phyloP scores from a whole-genome alignment of 192 early-diverging fungal genomes.

The Backusella mclennaniae region DNA sequence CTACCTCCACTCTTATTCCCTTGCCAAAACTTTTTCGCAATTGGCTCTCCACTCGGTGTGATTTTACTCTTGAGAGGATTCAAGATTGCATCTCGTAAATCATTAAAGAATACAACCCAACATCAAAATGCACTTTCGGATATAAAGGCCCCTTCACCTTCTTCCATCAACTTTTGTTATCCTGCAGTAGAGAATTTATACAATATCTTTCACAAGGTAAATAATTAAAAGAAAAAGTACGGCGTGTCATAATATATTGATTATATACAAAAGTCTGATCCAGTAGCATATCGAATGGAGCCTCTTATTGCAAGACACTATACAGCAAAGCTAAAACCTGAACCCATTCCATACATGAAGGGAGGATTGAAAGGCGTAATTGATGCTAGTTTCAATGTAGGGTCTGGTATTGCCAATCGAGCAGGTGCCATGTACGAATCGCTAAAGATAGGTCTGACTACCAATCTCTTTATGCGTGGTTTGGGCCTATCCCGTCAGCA shows the following conservation, averaged over 20 bases:
- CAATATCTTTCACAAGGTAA: conserved; percentile 74
- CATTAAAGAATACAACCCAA: conserved; percentile 11
- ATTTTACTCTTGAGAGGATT: conserved; percentile 76
- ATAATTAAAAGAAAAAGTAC: background rate
- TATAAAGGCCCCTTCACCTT: conserved; percentile 25
- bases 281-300: conserved; percentile 72
- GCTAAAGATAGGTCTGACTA: conserved; percentile 55
- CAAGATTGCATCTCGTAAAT: conserved; percentile 55
- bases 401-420: conserved; percentile 63
- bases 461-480: conserved; percentile 54
- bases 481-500: conserved; percentile 29
- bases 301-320: conserved; percentile 65
- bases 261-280: conserved; percentile 43
- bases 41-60: conserved; percentile 83
- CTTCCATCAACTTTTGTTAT: conserved; percentile 44
- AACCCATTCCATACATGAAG: conserved; percentile 75
- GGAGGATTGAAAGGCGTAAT: conserved; percentile 73
- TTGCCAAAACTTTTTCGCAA: conserved; percentile 75
- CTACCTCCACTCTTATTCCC: conserved; percentile 26
- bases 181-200: conserved; percentile 73
- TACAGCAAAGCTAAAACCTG: conserved; percentile 60
- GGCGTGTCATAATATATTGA: background rate
- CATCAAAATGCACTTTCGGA: conserved; percentile 9
- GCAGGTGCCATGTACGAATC: conserved; percentile 67
- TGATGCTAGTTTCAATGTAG: conserved; percentile 66